A percentile compares a stretch with the other conserved stretches of the same genome.
phyloP scores from a whole-genome alignment of 768 basidiomycete species.

The Trametes elegans region DNA sequence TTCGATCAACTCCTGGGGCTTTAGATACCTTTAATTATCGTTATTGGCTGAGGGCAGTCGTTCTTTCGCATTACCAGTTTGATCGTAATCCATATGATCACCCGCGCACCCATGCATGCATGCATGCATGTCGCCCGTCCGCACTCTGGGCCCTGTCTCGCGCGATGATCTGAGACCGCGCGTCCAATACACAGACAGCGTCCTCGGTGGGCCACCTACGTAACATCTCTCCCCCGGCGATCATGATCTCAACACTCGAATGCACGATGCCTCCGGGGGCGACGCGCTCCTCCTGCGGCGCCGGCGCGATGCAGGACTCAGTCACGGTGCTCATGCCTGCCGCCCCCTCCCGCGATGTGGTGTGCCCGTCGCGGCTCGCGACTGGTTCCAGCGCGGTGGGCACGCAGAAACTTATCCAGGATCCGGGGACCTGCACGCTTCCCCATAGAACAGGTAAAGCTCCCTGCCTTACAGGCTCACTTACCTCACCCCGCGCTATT shows the following conservation, averaged over 20 bases:
- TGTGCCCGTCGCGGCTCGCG: no score
- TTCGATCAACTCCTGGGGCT: slow-evolving; percentile 8
- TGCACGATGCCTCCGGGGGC: not conserved
- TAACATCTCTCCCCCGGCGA: not conserved
- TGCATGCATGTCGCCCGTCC: no score
- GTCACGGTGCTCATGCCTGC: no score
- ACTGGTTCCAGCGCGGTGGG: no score
- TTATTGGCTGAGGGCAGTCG: slow-evolving; percentile 16
- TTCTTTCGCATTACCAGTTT: slow-evolving; percentile 7
- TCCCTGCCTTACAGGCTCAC: not conserved
- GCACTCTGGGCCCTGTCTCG: not conserved
- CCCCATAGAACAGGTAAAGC: slow-evolving; percentile 1
- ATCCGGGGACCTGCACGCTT: slow-evolving; percentile 5
- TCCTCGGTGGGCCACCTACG: not conserved
- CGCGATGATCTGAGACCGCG: not conserved
- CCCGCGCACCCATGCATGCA: slow-evolving; percentile 2
- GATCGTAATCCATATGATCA: slow-evolving; percentile 16
- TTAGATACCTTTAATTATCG: slow-evolving; percentile 14
- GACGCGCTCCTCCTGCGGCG: not conserved
- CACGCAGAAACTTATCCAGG: not conserved
- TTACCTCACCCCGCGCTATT: no score
- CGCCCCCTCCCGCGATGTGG: no score
- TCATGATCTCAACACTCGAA: not conserved
- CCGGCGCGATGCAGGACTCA: not conserved
- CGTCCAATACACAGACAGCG: no score